Evolutionary conservation across 345 rosid species (phyloP).

Genomic region (Linum usitatissimum): DNA sequence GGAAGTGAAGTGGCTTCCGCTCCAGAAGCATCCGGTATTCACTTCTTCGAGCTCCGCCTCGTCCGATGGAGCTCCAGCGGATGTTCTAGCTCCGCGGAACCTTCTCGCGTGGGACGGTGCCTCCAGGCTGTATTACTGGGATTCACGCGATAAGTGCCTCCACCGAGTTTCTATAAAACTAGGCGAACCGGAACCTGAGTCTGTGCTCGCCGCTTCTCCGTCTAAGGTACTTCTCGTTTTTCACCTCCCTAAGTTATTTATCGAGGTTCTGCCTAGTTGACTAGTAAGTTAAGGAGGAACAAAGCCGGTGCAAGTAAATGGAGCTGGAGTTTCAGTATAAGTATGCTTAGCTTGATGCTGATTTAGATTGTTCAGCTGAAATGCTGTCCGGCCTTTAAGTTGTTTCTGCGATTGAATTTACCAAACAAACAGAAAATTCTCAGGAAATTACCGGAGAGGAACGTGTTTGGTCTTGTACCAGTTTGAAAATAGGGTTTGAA

Average conservation of each 20-base stretch:
- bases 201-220: constrained; percentile 63
- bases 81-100: constrained; percentile 29
- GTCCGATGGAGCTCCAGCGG: constrained; percentile 11
- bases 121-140: constrained; percentile 75
- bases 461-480: too few species aligned
- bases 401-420: neutral
- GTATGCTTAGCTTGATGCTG: too few species aligned
- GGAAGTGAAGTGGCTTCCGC: constrained; percentile 58
- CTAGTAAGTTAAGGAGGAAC: neutral
- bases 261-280: neutral
- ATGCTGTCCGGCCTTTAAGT: neutral
- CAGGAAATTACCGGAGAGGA: neutral
- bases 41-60: constrained; percentile 18
- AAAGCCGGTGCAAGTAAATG: neutral
- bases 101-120: constrained; percentile 84
- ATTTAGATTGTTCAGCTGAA: neutral
- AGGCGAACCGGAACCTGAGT: constrained; percentile 78
- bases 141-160: constrained; percentile 38
- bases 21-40: constrained; percentile 63
- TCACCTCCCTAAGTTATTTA: neutral
- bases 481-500: too few species aligned
- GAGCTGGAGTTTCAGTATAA: neutral
- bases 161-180: constrained; percentile 70
- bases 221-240: constrained; percentile 42
- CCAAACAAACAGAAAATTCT: neutral